Evolutionary conservation across 192 early-diverging fungal species (phyloP).

Genomic region (Nowakowskiella sp.): DNA sequence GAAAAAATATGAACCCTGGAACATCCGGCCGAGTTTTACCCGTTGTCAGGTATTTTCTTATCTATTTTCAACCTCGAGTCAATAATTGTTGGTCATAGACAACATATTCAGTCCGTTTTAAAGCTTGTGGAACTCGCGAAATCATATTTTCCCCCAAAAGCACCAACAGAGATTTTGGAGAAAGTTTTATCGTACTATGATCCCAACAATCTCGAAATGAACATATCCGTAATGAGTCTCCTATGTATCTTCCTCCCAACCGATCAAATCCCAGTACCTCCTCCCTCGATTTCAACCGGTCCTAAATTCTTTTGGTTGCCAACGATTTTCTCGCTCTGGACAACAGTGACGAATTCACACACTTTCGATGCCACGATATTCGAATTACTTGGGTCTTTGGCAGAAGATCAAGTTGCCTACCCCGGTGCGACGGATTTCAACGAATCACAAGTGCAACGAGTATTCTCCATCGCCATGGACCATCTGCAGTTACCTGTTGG

Average conservation of each 20-base stretch:
- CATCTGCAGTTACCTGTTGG: conserved; percentile 32
- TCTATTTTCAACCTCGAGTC: no score
- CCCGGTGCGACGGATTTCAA: conserved; percentile 46
- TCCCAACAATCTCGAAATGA: conserved; percentile 55
- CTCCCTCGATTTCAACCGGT: conserved; percentile 18
- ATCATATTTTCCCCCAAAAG: conserved; percentile 64
- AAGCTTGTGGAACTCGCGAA: no score
- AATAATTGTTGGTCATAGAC: no score
- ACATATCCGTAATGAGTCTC: conserved; percentile 48
- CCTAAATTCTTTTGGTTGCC: conserved; percentile 63
- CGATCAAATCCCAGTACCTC: conserved; percentile 3
- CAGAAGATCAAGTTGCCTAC: conserved; percentile 25
- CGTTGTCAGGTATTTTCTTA: no score
- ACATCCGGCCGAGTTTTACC: no score
- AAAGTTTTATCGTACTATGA: conserved; percentile 69
- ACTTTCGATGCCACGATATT: conserved; percentile 64
- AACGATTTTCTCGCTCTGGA: conserved; percentile 79
- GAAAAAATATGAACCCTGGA: no score
- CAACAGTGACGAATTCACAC: conserved; percentile 47
- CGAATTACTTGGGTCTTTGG: conserved; percentile 61
- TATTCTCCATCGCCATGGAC: conserved; percentile 48
- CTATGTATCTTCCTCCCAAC: conserved; percentile 68
- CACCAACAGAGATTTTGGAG: conserved; percentile 63
- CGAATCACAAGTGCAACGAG: conserved; percentile 43
- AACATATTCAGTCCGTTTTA: no score